phyloP scores from a whole-genome alignment of 805 yeast species.

The Wickerhamiella slavikovae region DNA sequence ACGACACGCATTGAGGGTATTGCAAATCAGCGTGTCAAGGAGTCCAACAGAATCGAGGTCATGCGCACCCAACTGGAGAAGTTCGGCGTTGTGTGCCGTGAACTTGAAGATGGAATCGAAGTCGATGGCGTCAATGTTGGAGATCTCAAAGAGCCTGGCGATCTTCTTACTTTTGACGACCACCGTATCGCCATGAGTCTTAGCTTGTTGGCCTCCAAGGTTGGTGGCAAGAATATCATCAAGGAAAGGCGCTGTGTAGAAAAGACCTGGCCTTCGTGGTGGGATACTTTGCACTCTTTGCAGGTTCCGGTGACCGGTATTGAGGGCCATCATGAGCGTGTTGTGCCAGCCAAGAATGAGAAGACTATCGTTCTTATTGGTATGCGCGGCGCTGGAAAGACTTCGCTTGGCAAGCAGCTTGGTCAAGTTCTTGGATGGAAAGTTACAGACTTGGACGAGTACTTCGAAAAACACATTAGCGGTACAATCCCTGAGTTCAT shows the following conservation, averaged over 20 bases:
- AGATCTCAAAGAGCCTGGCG: constrained; percentile 31
- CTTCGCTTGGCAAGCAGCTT: constrained; percentile 66
- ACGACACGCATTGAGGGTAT: constrained; percentile 78
- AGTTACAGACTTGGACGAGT: constrained; percentile 56
- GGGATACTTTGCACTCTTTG: constrained; percentile 72
- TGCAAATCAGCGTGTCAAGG: constrained; percentile 95
- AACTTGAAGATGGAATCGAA: constrained; percentile 81
- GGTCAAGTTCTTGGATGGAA: constrained; percentile 38
- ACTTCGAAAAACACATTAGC: constrained; percentile 35
- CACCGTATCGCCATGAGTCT: constrained; percentile 98
- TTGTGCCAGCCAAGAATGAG: constrained; percentile 15
- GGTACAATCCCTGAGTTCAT: constrained; percentile 24
- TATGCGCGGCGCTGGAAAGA: constrained; percentile 96
- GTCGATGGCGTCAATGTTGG: constrained; percentile 35
- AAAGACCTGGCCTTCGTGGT: constrained; percentile 99
- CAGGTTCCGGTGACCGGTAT: constrained; percentile 50
- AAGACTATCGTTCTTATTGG: constrained; percentile 68
- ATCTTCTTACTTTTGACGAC: constrained; percentile 56
- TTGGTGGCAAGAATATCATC: constrained; percentile 40
- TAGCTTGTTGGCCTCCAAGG: constrained; percentile 65
- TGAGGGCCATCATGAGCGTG: constrained; percentile 24
- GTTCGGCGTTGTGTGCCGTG: constrained; percentile 73
- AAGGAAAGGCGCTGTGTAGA: constrained; percentile 84
- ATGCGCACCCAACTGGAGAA: constrained; percentile 78
- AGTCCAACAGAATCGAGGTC: constrained; percentile 88